phyloP scores from a whole-genome alignment of 139 green algal genomes.

The Helicosporidium sp. region DNA sequence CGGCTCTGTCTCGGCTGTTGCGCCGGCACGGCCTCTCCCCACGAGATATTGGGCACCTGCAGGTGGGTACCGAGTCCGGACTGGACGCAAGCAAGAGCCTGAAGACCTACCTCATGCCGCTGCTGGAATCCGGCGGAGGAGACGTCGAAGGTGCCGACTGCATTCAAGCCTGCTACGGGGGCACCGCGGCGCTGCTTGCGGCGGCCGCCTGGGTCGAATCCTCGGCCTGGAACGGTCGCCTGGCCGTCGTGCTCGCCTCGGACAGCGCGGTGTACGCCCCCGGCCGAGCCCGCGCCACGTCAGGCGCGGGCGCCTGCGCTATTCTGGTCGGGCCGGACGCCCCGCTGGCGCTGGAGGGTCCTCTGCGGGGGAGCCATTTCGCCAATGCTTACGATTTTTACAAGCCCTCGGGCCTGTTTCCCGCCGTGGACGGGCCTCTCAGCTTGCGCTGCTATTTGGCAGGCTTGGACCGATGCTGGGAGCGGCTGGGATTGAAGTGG shows the following conservation, averaged over 20 bases:
- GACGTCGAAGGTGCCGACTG: constrained; percentile 60
- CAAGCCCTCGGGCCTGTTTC: constrained; percentile 55
- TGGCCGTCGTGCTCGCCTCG: constrained; percentile 51
- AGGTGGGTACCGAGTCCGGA: constrained; percentile 54
- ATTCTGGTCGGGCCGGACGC: constrained; percentile 67
- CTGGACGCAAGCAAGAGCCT: constrained; percentile 63
- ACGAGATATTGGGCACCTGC: constrained; percentile 30
- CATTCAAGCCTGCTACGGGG: constrained; percentile 68
- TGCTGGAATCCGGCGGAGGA: constrained; percentile 43
- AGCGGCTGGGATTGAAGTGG: constrained; percentile 5
- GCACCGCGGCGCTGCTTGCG: constrained; percentile 59
- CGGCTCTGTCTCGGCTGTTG: constrained; percentile 37
- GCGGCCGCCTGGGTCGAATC: constrained; percentile 48
- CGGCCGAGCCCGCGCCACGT: constrained; percentile 35
- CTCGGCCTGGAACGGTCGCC: constrained; percentile 49
- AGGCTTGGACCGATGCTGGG: constrained; percentile 32
- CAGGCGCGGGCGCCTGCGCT: constrained; percentile 57
- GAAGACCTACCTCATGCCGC: constrained; percentile 52
- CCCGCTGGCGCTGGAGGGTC: constrained; percentile 45
- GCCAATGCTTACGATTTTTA: constrained; percentile 62
- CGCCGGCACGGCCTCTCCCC: constrained; percentile 25
- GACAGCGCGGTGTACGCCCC: constrained; percentile 51
- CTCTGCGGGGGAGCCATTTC: constrained; percentile 30
- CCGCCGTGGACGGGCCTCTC: constrained; percentile 35
- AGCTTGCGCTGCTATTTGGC: constrained; percentile 37